A percentile compares a stretch with the other conserved stretches of the same genome.
Evolutionary conservation across 2,329 filamentous ascomycete species (phyloP).

Genomic region (Trichoderma sp.): DNA sequence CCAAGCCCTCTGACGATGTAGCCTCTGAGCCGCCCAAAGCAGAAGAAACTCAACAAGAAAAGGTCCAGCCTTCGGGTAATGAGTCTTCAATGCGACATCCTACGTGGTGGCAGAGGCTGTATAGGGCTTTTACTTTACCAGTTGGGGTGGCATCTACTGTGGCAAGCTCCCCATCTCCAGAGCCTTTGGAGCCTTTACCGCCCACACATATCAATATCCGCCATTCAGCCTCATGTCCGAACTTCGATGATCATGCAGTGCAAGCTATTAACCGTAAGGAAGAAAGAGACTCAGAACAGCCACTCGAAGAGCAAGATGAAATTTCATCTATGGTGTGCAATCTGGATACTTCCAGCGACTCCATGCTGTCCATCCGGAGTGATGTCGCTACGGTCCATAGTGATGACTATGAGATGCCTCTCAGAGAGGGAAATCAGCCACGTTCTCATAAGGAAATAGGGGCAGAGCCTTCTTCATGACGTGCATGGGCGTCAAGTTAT

Average conservation of each 20-base stretch:
- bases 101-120: constrained; percentile 33
- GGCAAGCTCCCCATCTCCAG: constrained; percentile 30
- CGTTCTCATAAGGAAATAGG: neutral
- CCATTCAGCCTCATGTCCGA: neutral
- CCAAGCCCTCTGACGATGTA: neutral
- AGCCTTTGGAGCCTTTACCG: constrained; percentile 24
- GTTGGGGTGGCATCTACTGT: constrained; percentile 41
- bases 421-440: neutral
- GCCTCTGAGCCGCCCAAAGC: neutral
- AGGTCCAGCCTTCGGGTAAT: neutral
- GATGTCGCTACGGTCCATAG: constrained; percentile 40
- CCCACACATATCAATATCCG: neutral
- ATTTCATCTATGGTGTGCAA: neutral
- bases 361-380: constrained; percentile 30
- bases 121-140: constrained; percentile 33
- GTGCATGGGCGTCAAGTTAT: neutral
- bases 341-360: constrained; percentile 3
- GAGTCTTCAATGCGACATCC: constrained; percentile 24
- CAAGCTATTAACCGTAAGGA: neutral
- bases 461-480: neutral
- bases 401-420: constrained; percentile 36
- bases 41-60: neutral
- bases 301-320: neutral
- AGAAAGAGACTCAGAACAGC: neutral
- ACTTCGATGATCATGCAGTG: neutral